phyloP scores from a whole-genome alignment of 345 rosid species.

The Hibiscus trionum region DNA sequence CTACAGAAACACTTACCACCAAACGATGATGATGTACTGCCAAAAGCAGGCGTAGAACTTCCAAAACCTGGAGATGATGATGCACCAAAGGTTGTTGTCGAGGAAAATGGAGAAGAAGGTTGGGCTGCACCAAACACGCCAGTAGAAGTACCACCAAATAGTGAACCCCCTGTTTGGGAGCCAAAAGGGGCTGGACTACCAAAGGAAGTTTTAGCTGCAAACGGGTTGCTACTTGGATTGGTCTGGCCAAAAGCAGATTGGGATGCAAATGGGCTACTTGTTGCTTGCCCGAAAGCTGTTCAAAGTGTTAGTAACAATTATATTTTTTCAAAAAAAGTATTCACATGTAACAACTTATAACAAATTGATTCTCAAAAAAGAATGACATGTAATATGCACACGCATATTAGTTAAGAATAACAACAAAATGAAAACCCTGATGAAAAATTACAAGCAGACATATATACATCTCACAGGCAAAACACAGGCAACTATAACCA shows the following conservation, averaged over 20 bases:
- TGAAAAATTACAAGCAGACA: not conserved
- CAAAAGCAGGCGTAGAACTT: slow-evolving; percentile 51
- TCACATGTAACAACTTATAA: not conserved
- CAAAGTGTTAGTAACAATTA: slow-evolving; percentile 7
- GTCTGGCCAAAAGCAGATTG: slow-evolving; percentile 71
- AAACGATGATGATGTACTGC: slow-evolving; percentile 53
- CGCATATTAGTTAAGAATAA: not conserved
- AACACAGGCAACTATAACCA: not conserved
- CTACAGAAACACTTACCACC: slow-evolving; percentile 47
- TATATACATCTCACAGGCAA: not conserved
- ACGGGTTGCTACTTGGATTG: slow-evolving; percentile 51
- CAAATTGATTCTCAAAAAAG: not conserved
- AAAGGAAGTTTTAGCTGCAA: slow-evolving; percentile 58
- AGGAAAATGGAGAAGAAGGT: slow-evolving; percentile 60
- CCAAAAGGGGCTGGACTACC: slow-evolving; percentile 68
- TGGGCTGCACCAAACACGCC: slow-evolving; percentile 82
- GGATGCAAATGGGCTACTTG: slow-evolving; percentile 63
- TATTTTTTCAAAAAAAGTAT: not conserved
- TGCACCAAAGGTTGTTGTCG: slow-evolving; percentile 68
- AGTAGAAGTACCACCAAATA: slow-evolving; percentile 85
- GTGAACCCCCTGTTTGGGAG: slow-evolving; percentile 64
- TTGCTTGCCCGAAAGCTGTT: slow-evolving; percentile 81
- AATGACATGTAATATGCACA: not conserved
- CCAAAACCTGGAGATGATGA: slow-evolving; percentile 75
- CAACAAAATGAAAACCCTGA: not conserved